phyloP scores from a whole-genome alignment of 495 filamentous ascomycete species.

The Xylaria bambusicola region DNA sequence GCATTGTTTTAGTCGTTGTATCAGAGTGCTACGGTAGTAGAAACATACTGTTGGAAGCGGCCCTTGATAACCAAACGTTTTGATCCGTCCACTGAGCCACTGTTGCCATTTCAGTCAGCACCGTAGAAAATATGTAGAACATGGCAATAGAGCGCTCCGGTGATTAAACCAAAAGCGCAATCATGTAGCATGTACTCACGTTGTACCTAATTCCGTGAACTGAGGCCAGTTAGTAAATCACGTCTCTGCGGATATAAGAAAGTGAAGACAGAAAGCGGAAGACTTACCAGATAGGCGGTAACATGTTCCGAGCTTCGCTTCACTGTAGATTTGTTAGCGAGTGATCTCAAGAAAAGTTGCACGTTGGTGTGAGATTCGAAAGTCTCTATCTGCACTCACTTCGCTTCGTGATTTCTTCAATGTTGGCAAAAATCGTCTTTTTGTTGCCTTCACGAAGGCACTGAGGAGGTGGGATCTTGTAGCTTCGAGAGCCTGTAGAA shows the following conservation, averaged over 20 bases:
- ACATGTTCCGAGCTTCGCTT: slow-evolving; percentile 97
- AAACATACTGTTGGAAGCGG: slow-evolving; percentile 68
- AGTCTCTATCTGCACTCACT: slow-evolving; percentile 13
- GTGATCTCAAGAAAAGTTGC: slow-evolving; percentile 30
- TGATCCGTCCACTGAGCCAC: slow-evolving; percentile 88
- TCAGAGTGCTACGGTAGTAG: not conserved
- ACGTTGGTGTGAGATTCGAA: not conserved
- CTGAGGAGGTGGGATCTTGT: slow-evolving; percentile 99
- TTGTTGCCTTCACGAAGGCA: slow-evolving; percentile 99
- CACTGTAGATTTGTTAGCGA: slow-evolving; percentile 63
- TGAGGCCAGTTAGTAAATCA: slow-evolving; percentile 3
- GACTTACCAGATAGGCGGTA: slow-evolving; percentile 72
- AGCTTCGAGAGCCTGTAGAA: slow-evolving; percentile 82
- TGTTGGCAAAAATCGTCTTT: slow-evolving; percentile 99
- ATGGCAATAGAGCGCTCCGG: too few relatives aligned
- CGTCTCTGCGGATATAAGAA: not conserved
- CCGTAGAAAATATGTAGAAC: too few relatives aligned
- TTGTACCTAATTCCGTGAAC: slow-evolving; percentile 95
- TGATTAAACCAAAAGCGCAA: too few relatives aligned
- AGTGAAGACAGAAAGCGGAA: not conserved
- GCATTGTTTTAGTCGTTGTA: slow-evolving; percentile 9
- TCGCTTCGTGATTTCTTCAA: slow-evolving; percentile 80
- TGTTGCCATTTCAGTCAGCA: slow-evolving; percentile 33
- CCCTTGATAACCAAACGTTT: slow-evolving; percentile 97
- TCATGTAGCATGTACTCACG: slow-evolving; percentile 7